phyloP scores from a whole-genome alignment of 768 basidiomycete genomes.

The Floccularia luteovirens region DNA sequence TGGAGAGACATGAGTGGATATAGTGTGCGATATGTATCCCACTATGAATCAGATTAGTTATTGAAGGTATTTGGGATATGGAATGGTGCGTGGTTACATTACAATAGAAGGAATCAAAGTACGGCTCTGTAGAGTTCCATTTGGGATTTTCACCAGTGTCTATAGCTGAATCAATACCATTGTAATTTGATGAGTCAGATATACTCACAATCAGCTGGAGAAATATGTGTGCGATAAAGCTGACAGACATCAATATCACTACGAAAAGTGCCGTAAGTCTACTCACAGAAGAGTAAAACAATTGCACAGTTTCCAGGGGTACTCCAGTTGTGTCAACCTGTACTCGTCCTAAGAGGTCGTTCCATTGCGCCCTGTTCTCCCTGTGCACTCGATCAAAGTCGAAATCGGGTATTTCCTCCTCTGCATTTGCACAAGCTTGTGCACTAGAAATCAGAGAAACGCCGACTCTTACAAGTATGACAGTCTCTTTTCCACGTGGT shows the following conservation, averaged over 20 bases:
- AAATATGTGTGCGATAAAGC: conserved; percentile 56
- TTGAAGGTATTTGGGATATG: not conserved
- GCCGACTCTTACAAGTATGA: conserved; percentile 54
- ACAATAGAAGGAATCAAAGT: conserved; percentile 63
- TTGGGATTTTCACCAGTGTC: conserved; percentile 59
- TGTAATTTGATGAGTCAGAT: not conserved
- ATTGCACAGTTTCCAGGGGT: conserved; percentile 35
- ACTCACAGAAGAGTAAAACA: conserved; percentile 55
- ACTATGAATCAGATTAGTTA: conserved; percentile 22
- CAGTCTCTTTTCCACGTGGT: conserved; percentile 23
- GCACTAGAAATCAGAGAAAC: conserved; percentile 54
- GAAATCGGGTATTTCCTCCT: conserved; percentile 51
- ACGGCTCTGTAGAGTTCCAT: conserved; percentile 59
- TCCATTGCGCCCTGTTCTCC: conserved; percentile 42
- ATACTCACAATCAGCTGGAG: conserved; percentile 54
- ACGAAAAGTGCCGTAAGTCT: not conserved
- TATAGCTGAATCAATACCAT: conserved; percentile 10
- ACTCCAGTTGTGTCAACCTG: conserved; percentile 44
- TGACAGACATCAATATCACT: conserved; percentile 13
- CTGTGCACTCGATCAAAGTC: conserved; percentile 43
- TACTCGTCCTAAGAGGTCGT: conserved; percentile 46
- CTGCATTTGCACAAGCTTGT: conserved; percentile 56
- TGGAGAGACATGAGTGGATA: conserved; percentile 60
- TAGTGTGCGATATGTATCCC: conserved; percentile 60
- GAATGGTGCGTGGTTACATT: conserved; percentile 32